Base-by-base conservation (phyloP, 2,329 filamentous ascomycete species). In the Ramularia endophylla region DNA sequence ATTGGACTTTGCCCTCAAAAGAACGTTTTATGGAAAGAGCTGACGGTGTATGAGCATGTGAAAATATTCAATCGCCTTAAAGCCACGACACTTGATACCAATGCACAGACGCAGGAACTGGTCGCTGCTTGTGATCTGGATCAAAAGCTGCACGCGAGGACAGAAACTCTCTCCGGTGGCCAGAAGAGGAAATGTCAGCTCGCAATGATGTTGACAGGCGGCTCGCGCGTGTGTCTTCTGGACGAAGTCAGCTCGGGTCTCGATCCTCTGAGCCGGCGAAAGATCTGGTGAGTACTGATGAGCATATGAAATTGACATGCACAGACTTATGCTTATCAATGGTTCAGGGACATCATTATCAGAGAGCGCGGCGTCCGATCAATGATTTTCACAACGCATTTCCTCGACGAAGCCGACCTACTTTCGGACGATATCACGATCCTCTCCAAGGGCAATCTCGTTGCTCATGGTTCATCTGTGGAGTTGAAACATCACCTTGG, bases 181-280 rank as follows among this genome's bases (percentile, higher is more conserved):
- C 89, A 95, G 63, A 95, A 94, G 67, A 74, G 89, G 38, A 95
- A 95, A 62, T 72, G 95, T 7, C 89, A 95, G 62, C 72, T 95
- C 2, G 88, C 87, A 4, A 90, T 95, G 80, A 95, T 95, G 87
- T 80, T 95, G 53, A 94, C 87, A 3, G 22, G 22, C 6, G 88
- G 87, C 8, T 90, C 85, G 47, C 80, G 80, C 17, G 82, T 95
- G 0, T 95, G 89, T 65, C 92, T 87, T 56, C 80, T 95, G 5
- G 89, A 95, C 53, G 90, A 95, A 63, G 87, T 95, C 11, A 89
- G 84, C 28, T 88, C 83, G 45, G 90, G 89, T 11, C 73, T 95
- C 15, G 89, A 95, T 58, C 88, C 90, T 0, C 69, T 95, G 1
- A 89, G 85, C 15, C 75, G 90, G 40, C 72, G 88, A 19, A 95